phyloP scores from a whole-genome alignment of 495 filamentous ascomycete species.

The Xylaria acuta region DNA sequence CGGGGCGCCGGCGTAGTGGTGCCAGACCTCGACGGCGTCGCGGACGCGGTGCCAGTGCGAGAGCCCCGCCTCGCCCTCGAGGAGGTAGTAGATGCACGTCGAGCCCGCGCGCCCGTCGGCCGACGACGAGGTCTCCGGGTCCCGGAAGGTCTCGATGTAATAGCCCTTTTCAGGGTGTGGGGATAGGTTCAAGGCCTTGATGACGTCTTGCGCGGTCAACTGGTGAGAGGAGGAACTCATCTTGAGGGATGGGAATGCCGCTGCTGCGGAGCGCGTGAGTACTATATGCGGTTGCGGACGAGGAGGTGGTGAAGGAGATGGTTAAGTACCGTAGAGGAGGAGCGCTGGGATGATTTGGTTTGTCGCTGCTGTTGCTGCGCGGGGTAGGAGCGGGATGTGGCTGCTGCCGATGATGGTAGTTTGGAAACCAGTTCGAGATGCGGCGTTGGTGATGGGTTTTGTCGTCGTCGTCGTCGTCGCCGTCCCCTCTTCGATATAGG shows the following conservation, averaged over 20 bases:
- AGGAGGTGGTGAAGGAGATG: neutral
- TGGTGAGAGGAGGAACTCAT: neutral
- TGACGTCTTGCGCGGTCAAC: slow-evolving; percentile 44
- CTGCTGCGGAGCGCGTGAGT: neutral
- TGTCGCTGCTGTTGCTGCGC: neutral
- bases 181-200: slow-evolving; percentile 44
- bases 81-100: slow-evolving; percentile 58
- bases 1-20: slow-evolving; percentile 57
- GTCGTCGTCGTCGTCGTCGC: neutral
- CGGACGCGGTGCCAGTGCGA: slow-evolving; percentile 56
- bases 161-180: slow-evolving; percentile 54
- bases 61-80: slow-evolving; percentile 47
- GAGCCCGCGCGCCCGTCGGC: slow-evolving; percentile 39
- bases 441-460: neutral
- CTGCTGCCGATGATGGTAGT: neutral
- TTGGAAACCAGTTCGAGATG: neutral
- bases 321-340: neutral
- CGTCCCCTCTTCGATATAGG: neutral
- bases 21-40: slow-evolving; percentile 54
- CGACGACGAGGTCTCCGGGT: slow-evolving; percentile 32
- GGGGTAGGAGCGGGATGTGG: neutral
- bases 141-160: slow-evolving; percentile 53
- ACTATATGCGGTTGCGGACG: neutral
- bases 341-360: neutral
- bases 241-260: neutral